Base-by-base conservation (phyloP, 2,329 filamentous ascomycete species). In the Trichoderma atroviride region DNA sequence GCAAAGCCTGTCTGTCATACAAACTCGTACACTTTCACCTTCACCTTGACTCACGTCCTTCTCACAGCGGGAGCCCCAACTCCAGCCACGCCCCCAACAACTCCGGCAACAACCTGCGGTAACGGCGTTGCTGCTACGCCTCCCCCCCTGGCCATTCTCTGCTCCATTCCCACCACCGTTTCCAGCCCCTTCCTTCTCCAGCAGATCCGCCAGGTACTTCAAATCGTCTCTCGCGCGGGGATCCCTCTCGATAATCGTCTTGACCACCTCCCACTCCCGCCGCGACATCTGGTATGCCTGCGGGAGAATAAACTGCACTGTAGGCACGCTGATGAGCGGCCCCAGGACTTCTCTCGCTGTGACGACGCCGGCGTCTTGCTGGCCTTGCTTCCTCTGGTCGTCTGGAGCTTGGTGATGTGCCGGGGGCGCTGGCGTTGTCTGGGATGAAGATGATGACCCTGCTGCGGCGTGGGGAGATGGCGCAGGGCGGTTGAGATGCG, bases 261-360 rank as follows among this genome's bases (percentile, higher is more conserved):
- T 85, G 71, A 97, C 87, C 33, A 96, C 88, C 68, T 87, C 84
- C 86, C 96, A 91, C 76, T 96, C 92, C 19, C 86, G 82, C n/a
- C 87, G 83, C 57, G 89, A 85, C 83, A 92, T 92, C 61, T 87
- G 86, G 24, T 86, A 88, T 0, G 90, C 90, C 72, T 92, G 89
- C 5, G 89, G 87, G 56, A 93, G 82, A 5, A 94, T 81, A 74
- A 93, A 91, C 29, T 87, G 84, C 10, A 92, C 88, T 0, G 90
- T 91, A 0, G 90, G 88, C 19, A 88, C 87, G 27, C 82, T 83
- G 14, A 90, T 86, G 56, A 91, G 83, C 0, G 84, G 79, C 0
- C 91, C 91, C 0, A 93, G 83, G 1, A 92, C 86, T 70, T 90
- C 86, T 1, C 83, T 80, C 0, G 91, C 91, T 19, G 87, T 82